Percentiles rank a stretch among this genome's conserved stretches.
Conservation (phyloP, 1,284 basidiomycete genomes). For the Rhodotorula sp. region DNA sequence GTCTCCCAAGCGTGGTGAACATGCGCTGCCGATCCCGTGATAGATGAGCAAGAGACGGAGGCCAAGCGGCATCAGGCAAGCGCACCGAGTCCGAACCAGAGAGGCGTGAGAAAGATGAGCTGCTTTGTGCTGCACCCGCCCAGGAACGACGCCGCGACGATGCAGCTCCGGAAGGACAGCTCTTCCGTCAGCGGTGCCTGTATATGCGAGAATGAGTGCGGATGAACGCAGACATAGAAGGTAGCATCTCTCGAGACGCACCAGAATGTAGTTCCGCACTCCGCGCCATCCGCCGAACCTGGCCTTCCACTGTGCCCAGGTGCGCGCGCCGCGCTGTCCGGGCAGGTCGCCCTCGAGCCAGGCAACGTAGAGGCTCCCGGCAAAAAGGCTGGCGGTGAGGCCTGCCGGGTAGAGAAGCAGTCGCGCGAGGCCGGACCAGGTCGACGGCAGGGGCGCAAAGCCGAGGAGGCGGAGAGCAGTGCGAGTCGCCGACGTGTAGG, state of each 20-base stretch:
- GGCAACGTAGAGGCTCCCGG: constrained; percentile 74
- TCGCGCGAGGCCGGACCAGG: constrained; percentile 18
- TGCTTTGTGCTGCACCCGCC: constrained; percentile 60
- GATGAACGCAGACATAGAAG: constrained; percentile 4
- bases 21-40: constrained; percentile 65
- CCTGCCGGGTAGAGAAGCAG: constrained; percentile 35
- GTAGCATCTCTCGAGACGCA: constrained; percentile 53
- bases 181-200: constrained; percentile 92
- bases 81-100: constrained; percentile 85
- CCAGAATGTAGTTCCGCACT: constrained; percentile 74
- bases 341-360: constrained; percentile 64
- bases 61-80: constrained; percentile 68
- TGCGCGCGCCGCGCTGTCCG: constrained; percentile 55
- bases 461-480: constrained; percentile 47
- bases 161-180: constrained; percentile 82
- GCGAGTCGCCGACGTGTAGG: constrained; percentile 23
- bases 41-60: not conserved
- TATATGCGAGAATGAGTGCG: not conserved
- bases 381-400: constrained; percentile 74
- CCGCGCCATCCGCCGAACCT: constrained; percentile 61
- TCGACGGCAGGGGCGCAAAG: constrained; percentile 29
- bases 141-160: constrained; percentile 71
- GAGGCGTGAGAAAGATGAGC: constrained; percentile 76
- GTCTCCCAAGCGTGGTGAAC: constrained; percentile 86
- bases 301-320: constrained; percentile 53